Evolutionary conservation across 2,329 filamentous ascomycete species (phyloP).

Genomic region (Epichloe coenophiala): DNA sequence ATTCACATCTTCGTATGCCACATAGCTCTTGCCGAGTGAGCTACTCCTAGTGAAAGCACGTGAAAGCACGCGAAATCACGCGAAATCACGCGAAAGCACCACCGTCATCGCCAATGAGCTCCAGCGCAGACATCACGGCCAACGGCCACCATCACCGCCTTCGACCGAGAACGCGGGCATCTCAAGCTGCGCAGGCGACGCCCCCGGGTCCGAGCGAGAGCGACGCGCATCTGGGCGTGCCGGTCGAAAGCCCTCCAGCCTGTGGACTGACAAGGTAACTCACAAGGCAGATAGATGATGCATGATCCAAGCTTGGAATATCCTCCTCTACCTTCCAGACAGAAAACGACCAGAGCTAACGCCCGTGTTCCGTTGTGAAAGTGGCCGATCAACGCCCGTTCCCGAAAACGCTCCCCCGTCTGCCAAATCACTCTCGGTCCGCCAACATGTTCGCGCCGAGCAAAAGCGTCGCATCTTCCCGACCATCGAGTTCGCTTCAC

Average conservation of each 20-base stretch:
- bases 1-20: background rate
- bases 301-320: too few relatives aligned
- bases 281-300: too few relatives aligned
- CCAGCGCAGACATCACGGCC: constrained; percentile 15
- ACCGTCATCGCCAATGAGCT: constrained; percentile 14
- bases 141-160: constrained; percentile 23
- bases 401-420: constrained; percentile 90
- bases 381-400: constrained; percentile 71
- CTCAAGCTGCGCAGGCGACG: constrained; percentile 31
- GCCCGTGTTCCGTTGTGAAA: constrained; percentile 19
- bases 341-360: background rate
- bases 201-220: constrained; percentile 21
- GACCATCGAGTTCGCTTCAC: constrained; percentile 77
- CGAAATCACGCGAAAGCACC: background rate
- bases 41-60: too few relatives aligned
- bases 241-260: constrained; percentile 18
- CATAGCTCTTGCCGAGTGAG: too few relatives aligned
- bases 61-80: too few relatives aligned
- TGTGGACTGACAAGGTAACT: constrained; percentile 34
- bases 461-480: constrained; percentile 80
- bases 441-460: constrained; percentile 70
- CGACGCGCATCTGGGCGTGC: constrained; percentile 20
- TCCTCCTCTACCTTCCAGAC: background rate
- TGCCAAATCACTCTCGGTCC: constrained; percentile 66
- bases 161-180: constrained; percentile 37